Base-by-base conservation (phyloP, 345 rosid genomes). In the Chamaenerion angustifolium region DNA sequence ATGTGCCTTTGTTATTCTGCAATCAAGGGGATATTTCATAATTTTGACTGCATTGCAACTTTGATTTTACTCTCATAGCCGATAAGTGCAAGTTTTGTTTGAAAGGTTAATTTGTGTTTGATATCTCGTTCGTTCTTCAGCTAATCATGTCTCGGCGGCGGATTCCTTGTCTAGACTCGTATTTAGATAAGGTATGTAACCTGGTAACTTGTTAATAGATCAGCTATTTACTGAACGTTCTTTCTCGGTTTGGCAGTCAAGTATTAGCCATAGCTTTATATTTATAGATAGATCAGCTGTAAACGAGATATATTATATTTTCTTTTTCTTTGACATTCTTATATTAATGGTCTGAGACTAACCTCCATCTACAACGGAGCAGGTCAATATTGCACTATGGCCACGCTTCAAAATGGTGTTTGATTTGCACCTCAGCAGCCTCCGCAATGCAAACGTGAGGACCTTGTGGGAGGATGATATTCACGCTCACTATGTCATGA, bases 401-500 rank as follows among this genome's bases (percentile, higher is more conserved):
- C 98, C 98, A 51, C 96, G 94, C 52, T 92, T 87, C 70, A 92
- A 92, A 74, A 71, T 87, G 93, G 93, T 87, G 23, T 92, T 86
- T 56, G 98, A 92, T 69, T 57, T 80, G 72, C 96, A 92, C 56
- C 79, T 92, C 68, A 78, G 73, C 69, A 87, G 96, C 68, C 73
- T 92, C 51, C 87, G 90, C 25, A 86, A 78, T 78, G 98, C 98
- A 61, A 84, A 74, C 61, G 68, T 87, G 40, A 87, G 70, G 80
- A 77, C 81, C 31, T 63, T 92, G 71, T 92, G 94, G 98, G 96
- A 92, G 67, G 98, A 92, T 74, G 98, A 92, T 62, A 74, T 80
- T 46, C 98, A 92, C 73, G 95, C 98, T 67, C 98, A 92, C 62
- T 92, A 87, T 79, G 96, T 92, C 56, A 87, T 84, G 96, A 80